Evolutionary conservation across 306 rosid species (phyloP), one percentile per base, ranked within the genome.

Genomic region (Cyclanthera cordifolia): DNA sequence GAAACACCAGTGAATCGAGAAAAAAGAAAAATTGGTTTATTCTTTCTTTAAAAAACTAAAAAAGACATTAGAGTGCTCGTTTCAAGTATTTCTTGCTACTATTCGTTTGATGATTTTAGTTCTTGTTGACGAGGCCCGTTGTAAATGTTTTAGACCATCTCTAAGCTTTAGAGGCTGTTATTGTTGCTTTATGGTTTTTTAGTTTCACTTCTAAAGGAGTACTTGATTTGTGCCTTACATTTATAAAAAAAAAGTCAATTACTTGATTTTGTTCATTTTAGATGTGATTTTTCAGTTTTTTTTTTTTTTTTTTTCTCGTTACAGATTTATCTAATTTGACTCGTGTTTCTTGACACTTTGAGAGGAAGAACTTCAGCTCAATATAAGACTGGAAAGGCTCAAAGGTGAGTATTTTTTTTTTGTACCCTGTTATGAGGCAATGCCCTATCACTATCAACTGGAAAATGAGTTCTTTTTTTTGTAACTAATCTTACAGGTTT

Each of bases 331-430:
- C 25, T 17, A 8, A 59, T 16, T n/a, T n/a, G 67, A 59, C 67
- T 32, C 19, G 11, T 41, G 0, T 41, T 17, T 63, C 51, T 21
- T 63, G 25, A 61, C 30, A 11, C 32, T 12, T 39, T 37, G 9
- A 0, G 6, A 63, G 69, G 69, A 63, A 63, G 69, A 63, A 37
- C 32, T 63, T 63, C 51, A 19, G 69, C 51, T 20, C 69, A 37
- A 37, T 63, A 39, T 63, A 41, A 21, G 69, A 5, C 28, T 41
- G 69, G 69, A 63, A 39, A 39, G 30, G 16, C 69, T 63, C 51
- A 63, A 11, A 63, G 69, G 69, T 63, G 19, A 37, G 47, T 61
- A 10, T 17, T 3, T 34, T 28, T 28, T 60, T 63, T 21, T 63
- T n/a, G 67, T 34, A 59, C 5, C 25, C 67, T 34, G 27, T 34